phyloP scores from a whole-genome alignment of 2,329 filamentous ascomycete genomes.

The Alternaria sp. region DNA sequence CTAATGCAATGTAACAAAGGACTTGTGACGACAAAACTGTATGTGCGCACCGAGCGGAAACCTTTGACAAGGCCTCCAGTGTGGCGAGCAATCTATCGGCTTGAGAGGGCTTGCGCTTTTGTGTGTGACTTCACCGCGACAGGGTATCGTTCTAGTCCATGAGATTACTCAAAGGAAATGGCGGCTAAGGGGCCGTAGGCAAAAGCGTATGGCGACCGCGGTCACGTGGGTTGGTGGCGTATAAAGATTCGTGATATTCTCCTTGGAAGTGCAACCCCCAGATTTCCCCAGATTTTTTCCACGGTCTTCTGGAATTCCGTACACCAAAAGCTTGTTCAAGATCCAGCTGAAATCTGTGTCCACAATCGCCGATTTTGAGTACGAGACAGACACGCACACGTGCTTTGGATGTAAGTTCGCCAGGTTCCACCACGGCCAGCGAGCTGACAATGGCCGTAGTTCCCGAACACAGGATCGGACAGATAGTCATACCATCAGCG shows the following conservation, averaged over 20 bases:
- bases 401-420: not conserved
- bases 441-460: not conserved
- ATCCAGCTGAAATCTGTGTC: not conserved
- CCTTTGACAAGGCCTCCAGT: not conserved
- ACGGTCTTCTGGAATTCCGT: not conserved
- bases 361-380: not conserved
- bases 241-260: constrained; percentile 15
- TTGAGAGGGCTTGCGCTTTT: not conserved
- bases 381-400: not conserved
- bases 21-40: not conserved
- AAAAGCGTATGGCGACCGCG: not conserved
- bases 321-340: not conserved
- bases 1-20: not conserved
- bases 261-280: constrained; percentile 4
- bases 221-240: not conserved
- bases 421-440: not conserved
- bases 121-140: not conserved
- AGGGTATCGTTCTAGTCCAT: not conserved
- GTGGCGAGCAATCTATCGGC: not conserved
- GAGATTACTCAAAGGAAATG: not conserved
- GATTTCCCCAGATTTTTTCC: constrained; percentile 11
- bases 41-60: not conserved
- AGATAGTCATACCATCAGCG: not conserved
- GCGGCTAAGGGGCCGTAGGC: not conserved
- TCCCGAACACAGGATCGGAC: not conserved